phyloP scores from a whole-genome alignment of 176 grass and related monocot species.

The Oryza brachyantha region DNA sequence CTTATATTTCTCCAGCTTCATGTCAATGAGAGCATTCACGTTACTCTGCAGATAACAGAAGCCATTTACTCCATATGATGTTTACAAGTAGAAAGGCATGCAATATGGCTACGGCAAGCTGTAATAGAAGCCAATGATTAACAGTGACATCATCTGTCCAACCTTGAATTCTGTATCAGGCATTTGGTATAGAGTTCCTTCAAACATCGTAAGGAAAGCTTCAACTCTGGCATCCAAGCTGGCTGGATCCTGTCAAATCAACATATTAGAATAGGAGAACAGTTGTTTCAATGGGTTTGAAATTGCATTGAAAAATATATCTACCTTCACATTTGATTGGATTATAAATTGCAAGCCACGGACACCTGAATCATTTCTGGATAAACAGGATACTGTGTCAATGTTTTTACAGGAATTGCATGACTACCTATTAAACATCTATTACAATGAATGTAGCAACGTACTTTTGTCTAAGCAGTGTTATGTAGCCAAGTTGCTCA shows the following conservation, averaged over 20 bases:
- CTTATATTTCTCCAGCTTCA: conserved; percentile 95
- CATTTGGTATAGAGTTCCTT: conserved; percentile 63
- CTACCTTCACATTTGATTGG: conserved; percentile 87
- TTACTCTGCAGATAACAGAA: conserved; percentile 62
- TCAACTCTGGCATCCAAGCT: conserved; percentile 75
- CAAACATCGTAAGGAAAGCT: conserved; percentile 79
- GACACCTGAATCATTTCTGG: conserved; percentile 74
- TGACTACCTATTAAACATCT: not conserved
- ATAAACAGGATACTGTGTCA: conserved; percentile 9
- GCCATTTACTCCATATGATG: conserved; percentile 4
- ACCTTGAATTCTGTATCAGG: conserved; percentile 87
- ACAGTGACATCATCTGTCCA: conserved; percentile 7
- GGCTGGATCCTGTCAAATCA: conserved; percentile 63
- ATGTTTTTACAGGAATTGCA: not conserved
- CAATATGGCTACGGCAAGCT: not conserved
- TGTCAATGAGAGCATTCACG: conserved; percentile 69
- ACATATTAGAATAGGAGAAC: conserved; percentile 32
- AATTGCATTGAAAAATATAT: conserved; percentile 5
- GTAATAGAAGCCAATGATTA: conserved; percentile 15
- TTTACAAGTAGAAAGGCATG: conserved; percentile 16
- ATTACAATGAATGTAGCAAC: not conserved
- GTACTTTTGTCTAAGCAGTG: conserved; percentile 64
- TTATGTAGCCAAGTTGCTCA: conserved; percentile 99
- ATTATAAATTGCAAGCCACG: conserved; percentile 88
- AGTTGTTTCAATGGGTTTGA: not conserved